phyloP scores from a whole-genome alignment of 2,329 filamentous ascomycete genomes.

The Aspergillus sp. region DNA sequence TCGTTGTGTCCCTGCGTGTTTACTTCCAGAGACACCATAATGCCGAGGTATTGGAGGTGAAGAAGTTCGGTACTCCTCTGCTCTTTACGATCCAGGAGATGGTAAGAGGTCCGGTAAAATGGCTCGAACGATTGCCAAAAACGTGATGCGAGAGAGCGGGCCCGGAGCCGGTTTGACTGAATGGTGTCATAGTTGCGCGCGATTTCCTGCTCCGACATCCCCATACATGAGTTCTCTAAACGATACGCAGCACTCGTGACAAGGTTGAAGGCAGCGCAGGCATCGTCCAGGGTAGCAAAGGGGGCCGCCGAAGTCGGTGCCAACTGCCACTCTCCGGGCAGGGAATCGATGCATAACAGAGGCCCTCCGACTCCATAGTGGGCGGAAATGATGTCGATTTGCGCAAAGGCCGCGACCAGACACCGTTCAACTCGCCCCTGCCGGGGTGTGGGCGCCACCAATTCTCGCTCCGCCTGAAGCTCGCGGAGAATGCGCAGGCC shows the following conservation, averaged over 20 bases:
- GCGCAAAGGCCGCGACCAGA: not conserved
- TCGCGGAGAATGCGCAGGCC: conserved; percentile 1
- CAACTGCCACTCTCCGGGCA: not conserved
- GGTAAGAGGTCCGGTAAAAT: not conserved
- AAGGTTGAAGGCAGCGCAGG: not conserved
- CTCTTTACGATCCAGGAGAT: not conserved
- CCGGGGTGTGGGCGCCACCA: not conserved
- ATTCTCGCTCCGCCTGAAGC: not conserved
- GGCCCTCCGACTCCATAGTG: not conserved
- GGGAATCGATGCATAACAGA: not conserved
- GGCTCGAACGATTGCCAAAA: not conserved
- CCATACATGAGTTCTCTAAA: not conserved
- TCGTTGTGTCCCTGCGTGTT: not conserved
- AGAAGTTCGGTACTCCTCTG: not conserved
- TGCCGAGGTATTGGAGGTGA: not conserved
- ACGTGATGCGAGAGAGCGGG: not conserved
- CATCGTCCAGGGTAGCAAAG: not conserved
- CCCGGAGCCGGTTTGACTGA: not conserved
- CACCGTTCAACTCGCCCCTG: not conserved
- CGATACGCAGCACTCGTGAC: not conserved
- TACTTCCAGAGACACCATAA: not conserved
- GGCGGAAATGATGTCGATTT: not conserved
- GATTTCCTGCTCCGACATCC: not conserved
- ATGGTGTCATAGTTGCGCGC: not conserved
- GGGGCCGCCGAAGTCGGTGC: fast-evolving